These are phyloP conservation scores for Ophiostoma ips DNA, from an alignment of 2,329 filamentous ascomycete species.

Conservation along the genomic window DNA sequence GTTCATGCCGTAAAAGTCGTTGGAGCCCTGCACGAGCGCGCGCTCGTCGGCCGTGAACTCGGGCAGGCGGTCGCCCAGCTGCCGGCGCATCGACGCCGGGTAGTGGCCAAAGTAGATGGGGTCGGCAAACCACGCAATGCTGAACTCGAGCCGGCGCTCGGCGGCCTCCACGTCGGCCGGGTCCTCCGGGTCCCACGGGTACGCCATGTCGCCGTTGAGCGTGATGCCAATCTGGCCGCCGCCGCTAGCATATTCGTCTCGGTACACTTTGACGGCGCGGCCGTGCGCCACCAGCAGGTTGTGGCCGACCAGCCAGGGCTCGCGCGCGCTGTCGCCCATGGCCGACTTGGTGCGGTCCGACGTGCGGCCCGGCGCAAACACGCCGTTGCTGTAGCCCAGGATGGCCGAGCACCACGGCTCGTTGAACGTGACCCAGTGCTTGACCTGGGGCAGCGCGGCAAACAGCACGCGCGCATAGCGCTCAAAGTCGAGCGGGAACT, in stretches of 20 bases:
- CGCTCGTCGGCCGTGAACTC: conserved; percentile 58
- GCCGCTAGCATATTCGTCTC: conserved; percentile 65
- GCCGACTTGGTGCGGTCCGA: conserved; percentile 59
- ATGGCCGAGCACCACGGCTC: conserved; percentile 79
- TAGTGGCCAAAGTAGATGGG: conserved; percentile 77
- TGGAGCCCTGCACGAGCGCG: conserved; percentile 66
- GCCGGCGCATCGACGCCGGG: conserved; percentile 68
- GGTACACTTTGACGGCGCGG: conserved; percentile 66
- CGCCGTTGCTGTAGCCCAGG: conserved; percentile 63
- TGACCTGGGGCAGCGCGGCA: conserved; percentile 59
- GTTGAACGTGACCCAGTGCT: conserved; percentile 84
- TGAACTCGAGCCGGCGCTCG: conserved; percentile 72
- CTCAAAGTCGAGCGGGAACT: conserved; percentile 72
- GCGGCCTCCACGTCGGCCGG: conserved; percentile 61
- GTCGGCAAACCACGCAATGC: conserved; percentile 80
- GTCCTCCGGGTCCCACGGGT: conserved; percentile 70
- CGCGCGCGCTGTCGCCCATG: conserved; percentile 58
- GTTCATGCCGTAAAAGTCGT: conserved; percentile 93
- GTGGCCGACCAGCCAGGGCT: conserved; percentile 75
- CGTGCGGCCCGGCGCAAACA: conserved; percentile 70
- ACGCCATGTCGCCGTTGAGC: conserved; percentile 70
- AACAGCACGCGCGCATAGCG: conserved; percentile 67
- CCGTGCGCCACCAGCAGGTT: conserved; percentile 69
- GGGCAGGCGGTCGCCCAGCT: conserved; percentile 66
- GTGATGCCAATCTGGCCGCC: conserved; percentile 77